Evolutionary conservation across 1,284 basidiomycete species (phyloP).

Genomic region (Meripilus lineatus): DNA sequence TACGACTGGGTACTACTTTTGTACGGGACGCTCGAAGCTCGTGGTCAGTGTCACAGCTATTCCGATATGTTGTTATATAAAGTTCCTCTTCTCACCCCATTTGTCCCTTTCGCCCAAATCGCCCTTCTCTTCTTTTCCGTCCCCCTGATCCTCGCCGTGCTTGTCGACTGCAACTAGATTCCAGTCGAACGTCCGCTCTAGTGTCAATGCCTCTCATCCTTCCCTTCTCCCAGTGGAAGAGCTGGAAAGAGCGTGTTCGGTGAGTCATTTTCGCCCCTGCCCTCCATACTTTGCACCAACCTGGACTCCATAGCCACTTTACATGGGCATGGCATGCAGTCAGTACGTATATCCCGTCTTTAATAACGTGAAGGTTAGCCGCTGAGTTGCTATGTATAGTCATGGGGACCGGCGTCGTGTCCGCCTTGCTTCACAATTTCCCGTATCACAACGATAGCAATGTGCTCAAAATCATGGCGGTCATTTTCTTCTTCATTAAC

Average conservation of each 20-base stretch:
- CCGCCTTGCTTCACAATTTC: conserved; percentile 35
- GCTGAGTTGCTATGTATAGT: conserved; percentile 9
- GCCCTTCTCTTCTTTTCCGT: too few species aligned
- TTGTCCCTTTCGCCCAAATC: conserved; percentile 3
- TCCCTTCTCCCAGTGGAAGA: conserved; percentile 23
- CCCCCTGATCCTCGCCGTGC: too few species aligned
- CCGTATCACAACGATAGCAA: conserved; percentile 33
- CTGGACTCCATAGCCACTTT: conserved; percentile 30
- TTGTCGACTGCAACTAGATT: too few species aligned
- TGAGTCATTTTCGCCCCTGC: conserved; percentile 8
- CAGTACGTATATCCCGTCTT: conserved; percentile 8
- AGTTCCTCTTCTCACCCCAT: conserved; percentile 2
- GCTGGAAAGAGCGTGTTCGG: conserved; percentile 24
- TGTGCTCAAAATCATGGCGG: conserved; percentile 29
- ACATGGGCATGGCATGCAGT: conserved; percentile 44
- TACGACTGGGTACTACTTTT: too few species aligned
- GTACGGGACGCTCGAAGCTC: too few species aligned
- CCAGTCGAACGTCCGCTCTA: too few species aligned
- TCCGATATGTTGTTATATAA: too few species aligned
- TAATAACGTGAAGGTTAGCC: neutral
- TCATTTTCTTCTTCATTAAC: conserved; percentile 49
- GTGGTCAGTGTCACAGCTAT: too few species aligned
- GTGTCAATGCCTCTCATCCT: conserved; percentile 20
- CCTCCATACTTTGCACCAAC: neutral
- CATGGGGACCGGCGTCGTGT: conserved; percentile 42